Base-by-base conservation (phyloP, 2,329 filamentous ascomycete genomes). In the Penicillium sp. region DNA sequence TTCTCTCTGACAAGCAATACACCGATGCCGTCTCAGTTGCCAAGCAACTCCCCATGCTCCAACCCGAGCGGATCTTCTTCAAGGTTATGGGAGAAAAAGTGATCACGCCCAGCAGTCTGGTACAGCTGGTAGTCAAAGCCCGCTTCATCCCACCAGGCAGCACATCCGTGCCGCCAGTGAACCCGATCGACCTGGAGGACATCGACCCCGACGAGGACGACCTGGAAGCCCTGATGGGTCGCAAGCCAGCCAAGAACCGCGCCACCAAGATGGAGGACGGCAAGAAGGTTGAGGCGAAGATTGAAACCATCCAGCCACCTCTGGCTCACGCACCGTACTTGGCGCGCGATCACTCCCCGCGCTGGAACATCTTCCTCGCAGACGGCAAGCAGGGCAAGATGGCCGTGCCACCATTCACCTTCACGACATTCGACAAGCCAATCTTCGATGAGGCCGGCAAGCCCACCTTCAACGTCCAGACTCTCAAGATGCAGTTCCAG, bases 311-410 rank as follows among this genome's bases (percentile, higher is more conserved):
- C 57, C 84, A 91, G 61, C 90, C 92, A 21, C 91, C 93, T 43
- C 83, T 97, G n/a, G 88, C 90, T 13, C 89, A 92, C 68, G 92
- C 94, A 9, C 95, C 94, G 5, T 93, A 94, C 77, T 93, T 92
- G 67, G 86, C 92, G 31, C 89, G 91, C 60, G 91, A 97, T 68
- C 88, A 96, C 72, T 89, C 91, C 34, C 93, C 95, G 16, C 85
- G 88, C 69, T 99, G 93, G 93, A 88, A 96, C 70, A 85, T 96
- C 46, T 97, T 99, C 82, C 84, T 99, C 51, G 91, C 91, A 58
- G 94, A 99, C 74, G 89, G 87, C 67, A 96, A 96, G 77, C 90
- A 95, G 72, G 92, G 91, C 70, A 96, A 96, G 77, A 93, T 99
- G 77, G 92, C 93, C 19, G 94, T 99, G 2, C 93, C 93, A 2